Conservation (phyloP, 768 basidiomycete species). For the Auriscalpium orientale region DNA sequence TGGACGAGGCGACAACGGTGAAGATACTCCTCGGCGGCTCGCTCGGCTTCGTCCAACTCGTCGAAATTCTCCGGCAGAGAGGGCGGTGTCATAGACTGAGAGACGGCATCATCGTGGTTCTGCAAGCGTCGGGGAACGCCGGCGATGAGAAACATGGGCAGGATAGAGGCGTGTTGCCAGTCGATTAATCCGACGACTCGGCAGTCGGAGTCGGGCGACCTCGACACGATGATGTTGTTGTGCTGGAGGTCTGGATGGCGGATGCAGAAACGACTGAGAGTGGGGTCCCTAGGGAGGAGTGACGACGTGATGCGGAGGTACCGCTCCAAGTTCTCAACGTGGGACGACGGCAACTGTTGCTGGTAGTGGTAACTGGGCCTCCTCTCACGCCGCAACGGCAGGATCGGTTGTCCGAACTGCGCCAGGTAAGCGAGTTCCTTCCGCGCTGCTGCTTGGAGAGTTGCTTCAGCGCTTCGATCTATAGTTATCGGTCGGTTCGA, state of each 20-base stretch:
- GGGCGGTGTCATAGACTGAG: slow-evolving; percentile 31
- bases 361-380: slow-evolving; percentile 39
- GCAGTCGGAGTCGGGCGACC: slow-evolving; percentile 35
- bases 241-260: slow-evolving; percentile 36
- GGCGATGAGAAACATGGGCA: slow-evolving; percentile 43
- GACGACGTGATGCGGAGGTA: slow-evolving; percentile 42
- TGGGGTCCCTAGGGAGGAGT: slow-evolving; percentile 33
- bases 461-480: slow-evolving; percentile 38
- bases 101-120: slow-evolving; percentile 39
- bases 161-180: slow-evolving; percentile 51
- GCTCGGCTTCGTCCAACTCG: no score
- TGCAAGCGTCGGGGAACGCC: slow-evolving; percentile 36
- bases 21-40: no score
- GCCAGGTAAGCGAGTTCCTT: slow-evolving; percentile 45
- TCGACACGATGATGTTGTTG: slow-evolving; percentile 41
- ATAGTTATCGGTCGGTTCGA: slow-evolving; percentile 26
- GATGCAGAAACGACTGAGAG: slow-evolving; percentile 38
- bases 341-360: slow-evolving; percentile 34
- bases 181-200: slow-evolving; percentile 38
- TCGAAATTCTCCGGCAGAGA: slow-evolving; percentile 38
- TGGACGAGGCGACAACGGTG: no score
- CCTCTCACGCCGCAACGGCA: slow-evolving; percentile 34
- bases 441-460: slow-evolving; percentile 32
- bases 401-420: slow-evolving; percentile 39
- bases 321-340: slow-evolving; percentile 41